A percentile compares a stretch with the other conserved stretches of the same genome.
These are phyloP conservation scores for Torulaspora delbrueckii DNA, from an alignment of 805 yeast species.

Conservation along the genomic window DNA sequence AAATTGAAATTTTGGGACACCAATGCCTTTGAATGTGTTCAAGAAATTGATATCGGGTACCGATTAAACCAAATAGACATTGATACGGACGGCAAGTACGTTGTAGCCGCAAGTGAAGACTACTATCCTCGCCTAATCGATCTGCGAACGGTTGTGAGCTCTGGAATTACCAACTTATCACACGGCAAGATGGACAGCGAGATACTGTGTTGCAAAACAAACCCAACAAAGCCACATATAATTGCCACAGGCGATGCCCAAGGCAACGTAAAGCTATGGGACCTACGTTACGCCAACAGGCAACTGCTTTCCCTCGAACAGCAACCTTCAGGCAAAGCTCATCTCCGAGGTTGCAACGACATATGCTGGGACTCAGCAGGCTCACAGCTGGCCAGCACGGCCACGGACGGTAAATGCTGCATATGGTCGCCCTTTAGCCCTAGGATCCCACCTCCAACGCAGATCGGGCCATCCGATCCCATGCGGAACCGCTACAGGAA, in stretches of 20 bases:
- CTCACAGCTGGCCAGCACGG: conserved; percentile 55
- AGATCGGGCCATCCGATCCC: conserved; percentile 25
- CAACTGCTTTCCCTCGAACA: conserved; percentile 26
- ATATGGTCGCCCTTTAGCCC: conserved; percentile 50
- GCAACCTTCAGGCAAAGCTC: conserved; percentile 47
- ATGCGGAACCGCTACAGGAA: conserved; percentile 23
- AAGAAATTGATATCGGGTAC: conserved; percentile 55
- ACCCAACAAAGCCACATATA: conserved; percentile 55
- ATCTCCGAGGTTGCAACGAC: conserved; percentile 74
- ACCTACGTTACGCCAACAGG: conserved; percentile 46
- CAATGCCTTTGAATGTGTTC: conserved; percentile 56
- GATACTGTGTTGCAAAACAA: conserved; percentile 57
- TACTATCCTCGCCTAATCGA: conserved; percentile 67
- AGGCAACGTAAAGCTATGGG: conserved; percentile 84
- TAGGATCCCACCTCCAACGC: conserved; percentile 6
- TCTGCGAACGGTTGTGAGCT: conserved; percentile 62
- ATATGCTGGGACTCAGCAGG: conserved; percentile 70
- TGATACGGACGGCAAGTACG: conserved; percentile 41
- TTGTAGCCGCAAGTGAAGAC: conserved; percentile 69
- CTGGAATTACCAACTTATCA: conserved; percentile 66
- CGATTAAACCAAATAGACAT: conserved; percentile 64
- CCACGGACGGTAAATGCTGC: conserved; percentile 73
- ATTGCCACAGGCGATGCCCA: conserved; percentile 78
- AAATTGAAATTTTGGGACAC: conserved; percentile 81
- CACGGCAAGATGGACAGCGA: conserved; percentile 45